Percentiles rank a stretch among this genome's conserved stretches.
Evolutionary conservation across 2,329 filamentous ascomycete genomes (phyloP).

Genomic region (Hypomyces perniciosus): DNA sequence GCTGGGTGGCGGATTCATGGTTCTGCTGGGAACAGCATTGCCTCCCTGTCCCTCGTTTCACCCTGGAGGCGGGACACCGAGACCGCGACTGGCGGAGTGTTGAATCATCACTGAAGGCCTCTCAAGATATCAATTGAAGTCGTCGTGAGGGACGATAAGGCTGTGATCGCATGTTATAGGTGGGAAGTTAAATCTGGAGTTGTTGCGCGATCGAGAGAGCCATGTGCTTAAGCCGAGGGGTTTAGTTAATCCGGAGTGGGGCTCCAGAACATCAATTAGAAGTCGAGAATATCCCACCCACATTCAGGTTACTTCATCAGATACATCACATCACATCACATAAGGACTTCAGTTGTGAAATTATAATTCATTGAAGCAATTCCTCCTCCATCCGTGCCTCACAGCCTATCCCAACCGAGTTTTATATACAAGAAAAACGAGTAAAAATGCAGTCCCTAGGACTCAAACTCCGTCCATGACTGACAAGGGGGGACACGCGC

Average conservation of each 20-base stretch:
- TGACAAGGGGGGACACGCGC: neutral
- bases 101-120: slow-evolving; percentile 1
- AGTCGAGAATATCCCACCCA: too few species aligned
- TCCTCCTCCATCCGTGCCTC: neutral
- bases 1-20: slow-evolving; percentile 12
- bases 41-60: slow-evolving; percentile 1
- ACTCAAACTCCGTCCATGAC: neutral
- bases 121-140: neutral
- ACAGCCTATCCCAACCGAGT: neutral
- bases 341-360: neutral
- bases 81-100: neutral
- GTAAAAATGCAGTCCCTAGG: neutral
- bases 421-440: neutral
- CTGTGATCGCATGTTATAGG: neutral
- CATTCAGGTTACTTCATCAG: neutral
- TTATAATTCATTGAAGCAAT: neutral
- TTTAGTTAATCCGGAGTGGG: too few species aligned
- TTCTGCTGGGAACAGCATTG: slow-evolving; percentile 1
- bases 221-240: too few species aligned
- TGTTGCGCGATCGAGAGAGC: too few species aligned
- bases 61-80: neutral
- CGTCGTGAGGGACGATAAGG: neutral
- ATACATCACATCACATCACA: neutral
- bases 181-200: neutral
- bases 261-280: too few species aligned